phyloP scores from a whole-genome alignment of 305 asterid genomes.

The Rubia balearica region DNA sequence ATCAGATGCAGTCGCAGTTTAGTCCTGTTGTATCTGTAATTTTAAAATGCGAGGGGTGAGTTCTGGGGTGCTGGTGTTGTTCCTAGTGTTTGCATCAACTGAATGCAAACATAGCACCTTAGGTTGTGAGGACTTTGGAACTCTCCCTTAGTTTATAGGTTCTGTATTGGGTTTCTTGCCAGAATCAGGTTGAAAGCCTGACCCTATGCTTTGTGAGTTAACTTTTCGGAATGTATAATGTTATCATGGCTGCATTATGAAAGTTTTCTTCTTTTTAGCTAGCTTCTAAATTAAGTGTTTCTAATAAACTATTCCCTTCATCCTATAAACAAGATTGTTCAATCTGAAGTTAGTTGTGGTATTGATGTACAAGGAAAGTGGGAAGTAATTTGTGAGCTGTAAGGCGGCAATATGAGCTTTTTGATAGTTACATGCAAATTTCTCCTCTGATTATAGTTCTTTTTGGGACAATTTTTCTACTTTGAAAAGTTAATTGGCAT shows the following conservation, averaged over 20 bases:
- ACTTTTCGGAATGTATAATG: background rate
- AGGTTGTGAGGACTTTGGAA: background rate
- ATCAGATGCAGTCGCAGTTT: conserved; percentile 27
- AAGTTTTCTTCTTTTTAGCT: background rate
- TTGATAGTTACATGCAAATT: too few species aligned
- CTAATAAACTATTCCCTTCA: too few species aligned
- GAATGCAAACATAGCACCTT: background rate
- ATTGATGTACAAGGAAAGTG: too few species aligned
- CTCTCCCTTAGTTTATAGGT: background rate
- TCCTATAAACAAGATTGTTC: too few species aligned
- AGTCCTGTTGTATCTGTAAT: background rate
- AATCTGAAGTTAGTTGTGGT: too few species aligned
- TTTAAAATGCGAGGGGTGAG: conserved; percentile 19
- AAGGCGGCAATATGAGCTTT: too few species aligned
- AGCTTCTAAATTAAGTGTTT: background rate
- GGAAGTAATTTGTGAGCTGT: too few species aligned
- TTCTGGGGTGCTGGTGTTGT: conserved; percentile 11
- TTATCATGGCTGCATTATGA: background rate
- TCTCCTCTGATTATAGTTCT: too few species aligned
- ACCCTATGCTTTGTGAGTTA: background rate
- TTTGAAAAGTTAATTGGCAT: too few species aligned
- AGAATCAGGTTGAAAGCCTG: conserved; percentile 4
- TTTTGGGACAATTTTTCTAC: too few species aligned
- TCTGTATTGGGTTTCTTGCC: background rate
- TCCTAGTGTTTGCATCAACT: background rate